These are phyloP conservation scores for Aquilaria malaccensis DNA, from an alignment of 345 rosid species.

Conservation along the genomic window DNA sequence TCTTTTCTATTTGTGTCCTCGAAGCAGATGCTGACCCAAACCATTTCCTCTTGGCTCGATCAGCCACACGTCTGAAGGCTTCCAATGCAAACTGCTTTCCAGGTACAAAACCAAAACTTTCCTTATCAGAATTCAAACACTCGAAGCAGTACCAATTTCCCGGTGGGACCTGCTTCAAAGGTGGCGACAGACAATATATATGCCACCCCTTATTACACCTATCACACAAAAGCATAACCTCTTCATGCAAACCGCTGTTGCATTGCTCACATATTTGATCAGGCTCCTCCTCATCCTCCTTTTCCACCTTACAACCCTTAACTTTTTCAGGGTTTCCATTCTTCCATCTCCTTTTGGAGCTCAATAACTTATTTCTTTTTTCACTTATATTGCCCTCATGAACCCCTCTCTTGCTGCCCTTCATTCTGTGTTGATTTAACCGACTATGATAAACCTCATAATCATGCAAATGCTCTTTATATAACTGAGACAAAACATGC, in stretches of 20 bases:
- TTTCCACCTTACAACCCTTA: conserved; percentile 25
- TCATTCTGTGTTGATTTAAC: conserved; percentile 34
- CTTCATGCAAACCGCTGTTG: conserved; percentile 79
- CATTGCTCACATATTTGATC: conserved; percentile 93
- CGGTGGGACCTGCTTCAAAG: conserved; percentile 69
- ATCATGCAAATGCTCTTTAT: conserved; percentile 71
- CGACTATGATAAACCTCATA: conserved; percentile 60
- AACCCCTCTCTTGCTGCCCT: conserved; percentile 45
- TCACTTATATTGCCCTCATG: conserved; percentile 27
- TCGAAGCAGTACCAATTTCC: conserved; percentile 98
- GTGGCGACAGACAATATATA: conserved; percentile 89
- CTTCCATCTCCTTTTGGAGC: conserved; percentile 51
- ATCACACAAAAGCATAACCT: conserved; percentile 93
- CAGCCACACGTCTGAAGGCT: conserved; percentile 82
- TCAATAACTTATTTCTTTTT: conserved; percentile 18
- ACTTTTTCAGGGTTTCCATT: conserved; percentile 29
- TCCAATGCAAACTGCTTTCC: conserved; percentile 59
- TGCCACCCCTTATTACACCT: conserved; percentile 98
- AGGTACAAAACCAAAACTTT: conserved; percentile 91
- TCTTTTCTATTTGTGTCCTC: conserved; percentile 70
- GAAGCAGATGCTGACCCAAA: conserved; percentile 66
- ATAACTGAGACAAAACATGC: conserved; percentile 81
- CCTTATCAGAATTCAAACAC: conserved; percentile 85
- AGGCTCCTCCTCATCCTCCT: conserved; percentile 29
- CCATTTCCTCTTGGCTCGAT: conserved; percentile 85